Base-by-base conservation (phyloP, 805 yeast species). In the Kurtzmaniella fragi region DNA sequence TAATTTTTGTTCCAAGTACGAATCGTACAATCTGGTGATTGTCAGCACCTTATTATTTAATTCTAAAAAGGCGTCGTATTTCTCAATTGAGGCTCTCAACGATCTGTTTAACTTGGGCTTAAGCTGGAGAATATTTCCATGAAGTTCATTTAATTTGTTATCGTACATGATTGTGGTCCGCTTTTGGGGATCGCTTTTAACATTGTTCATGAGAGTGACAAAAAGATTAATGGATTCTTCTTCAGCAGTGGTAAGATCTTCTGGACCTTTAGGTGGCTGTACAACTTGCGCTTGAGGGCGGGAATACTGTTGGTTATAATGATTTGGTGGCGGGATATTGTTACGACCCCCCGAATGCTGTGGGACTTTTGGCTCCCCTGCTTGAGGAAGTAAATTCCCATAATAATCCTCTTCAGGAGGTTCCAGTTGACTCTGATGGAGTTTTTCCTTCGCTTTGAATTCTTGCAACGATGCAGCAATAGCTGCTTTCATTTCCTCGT, bases 401-500 rank as follows among this genome's bases (percentile, higher is more conserved):
- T 36, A 36, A 23, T 29, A 36, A 17, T 36, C 32, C 6, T 28
- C 39, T 23, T 35, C 32, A 6, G 28, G 33, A n/a, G 38, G 32
- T 10, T 32, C 39, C 39, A 29, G 42, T 29, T 34, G 41, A 30
- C 16, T 15, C 23, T 50, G 44, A 16, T 45, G 37, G 10, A 41
- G 31, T 30, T 42, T 37, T 39, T 56, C 57, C 42, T 62, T 57
- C 7, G 46, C 51, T 46, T 83, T 77, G 55, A 84, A 71, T 42
- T 90, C 97, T 38, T 72, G 73, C 44, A 93, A 69, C 59, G 96
- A 87, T 1, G 96, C 96, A 12, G 84, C 95, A 42, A 93, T 91
- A 0, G 98, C 99, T 1, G 93, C 95, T 56, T 80, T 85, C 80
- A 91, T 76, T 28, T 88, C 96, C 29, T 83, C 91, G 33, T 68